These are phyloP conservation scores for Chenopodium suecicum DNA, from an alignment of 148 eudicot genomes.

Conservation along the genomic window DNA sequence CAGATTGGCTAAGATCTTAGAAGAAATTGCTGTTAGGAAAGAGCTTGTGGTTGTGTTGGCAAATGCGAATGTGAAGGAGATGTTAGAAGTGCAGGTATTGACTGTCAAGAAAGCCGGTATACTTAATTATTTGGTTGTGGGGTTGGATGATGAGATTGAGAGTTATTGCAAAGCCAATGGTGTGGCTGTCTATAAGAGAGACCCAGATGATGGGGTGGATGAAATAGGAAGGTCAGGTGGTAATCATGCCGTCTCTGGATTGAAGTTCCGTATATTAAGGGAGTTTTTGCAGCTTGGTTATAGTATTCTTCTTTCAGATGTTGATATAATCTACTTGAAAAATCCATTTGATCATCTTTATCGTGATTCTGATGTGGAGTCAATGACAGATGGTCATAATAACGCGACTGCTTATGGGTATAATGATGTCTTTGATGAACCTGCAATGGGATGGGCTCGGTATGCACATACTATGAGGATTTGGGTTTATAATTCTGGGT, in stretches of 20 bases:
- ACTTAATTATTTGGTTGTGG: constrained; percentile 75
- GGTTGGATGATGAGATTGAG: constrained; percentile 67
- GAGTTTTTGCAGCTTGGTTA: constrained; percentile 92
- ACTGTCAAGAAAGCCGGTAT: constrained; percentile 67
- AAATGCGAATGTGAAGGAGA: constrained; percentile 71
- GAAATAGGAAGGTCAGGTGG: constrained; percentile 62
- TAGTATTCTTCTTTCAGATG: constrained; percentile 85
- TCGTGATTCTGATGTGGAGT: constrained; percentile 93
- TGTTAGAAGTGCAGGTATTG: constrained; percentile 65
- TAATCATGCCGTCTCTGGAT: constrained; percentile 81
- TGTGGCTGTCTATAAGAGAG: constrained; percentile 68
- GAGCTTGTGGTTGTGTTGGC: constrained; percentile 84
- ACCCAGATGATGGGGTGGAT: constrained; percentile 73
- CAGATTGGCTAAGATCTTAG: constrained; percentile 65
- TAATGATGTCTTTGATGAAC: constrained; percentile 88
- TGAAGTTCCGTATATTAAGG: constrained; percentile 81
- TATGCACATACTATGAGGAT: constrained; percentile 97
- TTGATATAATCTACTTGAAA: constrained; percentile 85
- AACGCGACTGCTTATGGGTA: constrained; percentile 87
- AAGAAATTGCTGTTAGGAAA: constrained; percentile 54
- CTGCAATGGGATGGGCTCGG: constrained; percentile 96
- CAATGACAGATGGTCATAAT: constrained; percentile 93
- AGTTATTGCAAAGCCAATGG: constrained; percentile 59
- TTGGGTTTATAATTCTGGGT: constrained; percentile 95
- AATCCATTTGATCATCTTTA: constrained; percentile 83